Base-by-base conservation (phyloP, 2,329 filamentous ascomycete genomes). In the Aspergillus fumigatus region DNA sequence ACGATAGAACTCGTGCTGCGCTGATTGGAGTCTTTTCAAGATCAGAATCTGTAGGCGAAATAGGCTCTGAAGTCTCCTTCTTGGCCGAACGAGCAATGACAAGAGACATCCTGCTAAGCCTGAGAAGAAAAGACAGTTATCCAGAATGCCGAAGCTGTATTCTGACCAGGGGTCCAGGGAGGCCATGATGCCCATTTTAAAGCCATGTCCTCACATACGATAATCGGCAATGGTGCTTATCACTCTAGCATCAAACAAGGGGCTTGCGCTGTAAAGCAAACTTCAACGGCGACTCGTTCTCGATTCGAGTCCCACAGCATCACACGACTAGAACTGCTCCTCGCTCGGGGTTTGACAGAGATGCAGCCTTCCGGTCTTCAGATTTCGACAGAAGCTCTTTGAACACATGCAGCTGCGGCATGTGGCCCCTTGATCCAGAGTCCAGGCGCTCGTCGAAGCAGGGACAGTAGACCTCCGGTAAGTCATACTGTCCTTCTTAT, bases 401-500 rank as follows among this genome's bases (percentile, higher is more conserved):
- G 21, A 45, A 45, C n/a, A 45, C 19, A 45, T 23, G 9, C 41
- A 21, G 41, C n/a, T 19, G 41, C n/a, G 41, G 19, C 11, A 45
- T 21, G n/a, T 14, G 5, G 10, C 41, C 41, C 41, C 41, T 45
- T 45, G 41, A 45, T 45, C 10, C 19, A 45, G 41, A 45, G 38
- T 64, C 53, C 8, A 62, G 52, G 10, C 60, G 57, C 25, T 60
- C 50, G 52, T 59, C 60, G 23, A 64, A 59, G 21, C 58, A 60
- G 4, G 62, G 58, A 38, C 32, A 38, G 17, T 17, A 38, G 32
- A 38, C 32, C 14, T 38, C 17, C 32, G 32, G 32, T 14, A 38
- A 17, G 32, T 38, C 32, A 32, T 38, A 17, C 32, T 38, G n/a
- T 38, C 14, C 32, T 38, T 17, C 14, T 38, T 17, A 38, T 17